Percentiles rank a stretch among this genome's conserved stretches.
Evolutionary conservation across 2,329 filamentous ascomycete species (phyloP).

Genomic region (Periglandula ipomoeae): DNA sequence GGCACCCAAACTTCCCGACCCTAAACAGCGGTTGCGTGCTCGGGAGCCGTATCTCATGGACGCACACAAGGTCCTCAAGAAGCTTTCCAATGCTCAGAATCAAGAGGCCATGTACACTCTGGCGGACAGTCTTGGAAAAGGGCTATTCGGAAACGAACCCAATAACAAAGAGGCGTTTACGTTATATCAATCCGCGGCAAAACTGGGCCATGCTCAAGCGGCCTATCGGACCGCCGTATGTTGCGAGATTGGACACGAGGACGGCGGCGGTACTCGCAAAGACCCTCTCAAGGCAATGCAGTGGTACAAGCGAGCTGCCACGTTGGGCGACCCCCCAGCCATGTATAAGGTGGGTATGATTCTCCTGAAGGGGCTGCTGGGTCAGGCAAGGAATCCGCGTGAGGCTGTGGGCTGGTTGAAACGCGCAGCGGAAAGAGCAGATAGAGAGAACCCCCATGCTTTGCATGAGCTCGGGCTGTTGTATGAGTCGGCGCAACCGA

Average conservation of each 20-base stretch:
- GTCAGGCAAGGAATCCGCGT: constrained; percentile 69
- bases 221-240: constrained; percentile 95
- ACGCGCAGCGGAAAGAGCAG: constrained; percentile 79
- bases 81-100: constrained; percentile 64
- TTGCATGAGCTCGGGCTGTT: constrained; percentile 75
- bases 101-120: constrained; percentile 87
- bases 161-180: constrained; percentile 91
- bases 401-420: constrained; percentile 92
- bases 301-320: constrained; percentile 93
- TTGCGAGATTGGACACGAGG: constrained; percentile 91
- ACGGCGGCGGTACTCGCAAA: constrained; percentile 83
- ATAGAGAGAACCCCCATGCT: constrained; percentile 86
- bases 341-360: constrained; percentile 99
- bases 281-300: constrained; percentile 93
- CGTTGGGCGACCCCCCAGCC: constrained; percentile 80
- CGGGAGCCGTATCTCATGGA: constrained; percentile 80
- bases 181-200: constrained; percentile 89
- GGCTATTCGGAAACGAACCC: constrained; percentile 65
- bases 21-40: constrained; percentile 62
- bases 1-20: constrained; percentile 53
- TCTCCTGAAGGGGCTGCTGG: constrained; percentile 83
- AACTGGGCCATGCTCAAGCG: constrained; percentile 73
- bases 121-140: constrained; percentile 81
- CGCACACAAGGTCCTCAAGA: constrained; percentile 86
- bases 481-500: constrained; percentile 54